Base-by-base conservation (phyloP, 2,329 filamentous ascomycete species). In the Cordyceps militaris region DNA sequence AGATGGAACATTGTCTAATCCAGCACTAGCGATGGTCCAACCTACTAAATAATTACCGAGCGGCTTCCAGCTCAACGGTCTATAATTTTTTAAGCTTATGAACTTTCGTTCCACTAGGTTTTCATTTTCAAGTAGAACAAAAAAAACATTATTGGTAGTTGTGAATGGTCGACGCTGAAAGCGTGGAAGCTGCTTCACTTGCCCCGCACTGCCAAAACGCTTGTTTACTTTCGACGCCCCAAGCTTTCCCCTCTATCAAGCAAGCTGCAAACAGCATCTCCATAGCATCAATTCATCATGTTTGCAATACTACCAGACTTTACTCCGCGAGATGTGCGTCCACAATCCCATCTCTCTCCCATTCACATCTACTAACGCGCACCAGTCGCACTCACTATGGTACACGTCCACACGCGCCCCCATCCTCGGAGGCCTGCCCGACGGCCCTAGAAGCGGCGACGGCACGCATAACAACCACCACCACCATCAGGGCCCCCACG, bases 371-470 rank as follows among this genome's bases (percentile, higher is more conserved):
- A 3, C 52, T 55, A 44, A 50, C 47, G 19, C 26, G 14, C 14
- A n/a, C 38, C 64, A 90, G 87, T 85, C 86, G 36, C 85, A 90
- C 70, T 81, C 83, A 54, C 79, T 90, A 59, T 91, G 87, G 87
- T 89, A 89, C 70, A 82, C 81, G 34, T 84, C 86, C 13, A 80
- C 85, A 6, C 80, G 83, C 52, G 76, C 75, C 66, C 80, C 79
- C 19, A 66, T 68, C 60, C 68, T 71, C 53, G 61, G 66, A 61
- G 62, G 71, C 58, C 66, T 73, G 47, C 63, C 69, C 60, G 69
- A 73, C 49, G 61, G 69, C 55, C 65, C 68, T 44, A n/a, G 14
- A 16, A 66, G 68, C 47, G 65, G 63, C 58, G 67, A 69, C 58
- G 59, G 63, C 21, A 62, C 3, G 19, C 23, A 48, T 26, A n/a